Base-by-base conservation (phyloP, 805 yeast species). In the Tetrapisispora fleetii region DNA sequence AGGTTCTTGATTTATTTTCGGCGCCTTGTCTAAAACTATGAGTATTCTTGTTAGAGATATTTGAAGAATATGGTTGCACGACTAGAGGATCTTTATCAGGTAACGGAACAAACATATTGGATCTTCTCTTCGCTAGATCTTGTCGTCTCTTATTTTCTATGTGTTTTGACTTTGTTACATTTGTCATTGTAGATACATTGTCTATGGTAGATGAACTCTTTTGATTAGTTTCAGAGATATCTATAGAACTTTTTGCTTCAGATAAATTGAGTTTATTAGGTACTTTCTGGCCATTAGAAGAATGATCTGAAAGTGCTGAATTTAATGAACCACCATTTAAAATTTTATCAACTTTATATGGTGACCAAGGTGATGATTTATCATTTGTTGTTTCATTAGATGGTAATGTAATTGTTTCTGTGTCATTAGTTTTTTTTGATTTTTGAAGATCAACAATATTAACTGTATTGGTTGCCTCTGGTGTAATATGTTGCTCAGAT, bases 41-140 rank as follows among this genome's bases (percentile, higher is more conserved):
- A 28, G 2, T 18, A 18, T 27, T 36, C 18, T 18, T 37, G n/a
- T 36, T 43, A 17, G 39, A 19, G 9, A 30, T 4, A n/a, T 37
- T 30, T 22, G 43, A 32, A 18, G 22, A 4, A 18, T 24, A 22
- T 3, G 47, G 35, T 35, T 36, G 41, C 8, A 46, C 58, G 5
- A 63, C 51, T 16, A 65, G 47, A 18, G 67, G 68, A 50, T 63
- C 65, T 47, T 64, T 64, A 33, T 57, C 58, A 1, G 69, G 69
- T 37, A 65, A 48, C 5, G 69, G 69, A 10, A 62, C 60, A 52
- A 63, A 65, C 63, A 64, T 57, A 47, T 63, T 62, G 9, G 66
- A 60, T 45, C 66, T 57, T 43, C 67, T 52, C 43, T 59, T 59
- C 9, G 58, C 45, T 1, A 42, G 14, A 16, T 42, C 45, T 13